A percentile compares a stretch with the other conserved stretches of the same genome.
Evolutionary conservation across 179 eudicot species (phyloP).

Genomic region (Carnegiea gigantea): DNA sequence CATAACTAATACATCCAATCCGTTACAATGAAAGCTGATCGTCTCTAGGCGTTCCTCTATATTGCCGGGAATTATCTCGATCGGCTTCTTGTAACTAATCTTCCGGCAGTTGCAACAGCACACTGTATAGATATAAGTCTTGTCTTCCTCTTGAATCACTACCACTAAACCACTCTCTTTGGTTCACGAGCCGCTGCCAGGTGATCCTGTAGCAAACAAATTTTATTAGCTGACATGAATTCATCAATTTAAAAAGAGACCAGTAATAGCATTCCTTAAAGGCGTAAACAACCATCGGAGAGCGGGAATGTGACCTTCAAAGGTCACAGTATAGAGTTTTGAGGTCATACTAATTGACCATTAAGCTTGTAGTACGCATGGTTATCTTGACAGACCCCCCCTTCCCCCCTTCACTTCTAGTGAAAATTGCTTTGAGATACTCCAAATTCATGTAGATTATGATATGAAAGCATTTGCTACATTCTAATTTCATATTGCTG

Average conservation of each 20-base stretch:
- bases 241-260: background rate
- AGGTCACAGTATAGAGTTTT: background rate
- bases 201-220: slow-evolving; percentile 61
- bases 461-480: no score
- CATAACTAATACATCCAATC: background rate
- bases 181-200: slow-evolving; percentile 80
- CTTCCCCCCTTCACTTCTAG: no score
- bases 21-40: background rate
- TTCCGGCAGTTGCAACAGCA: background rate
- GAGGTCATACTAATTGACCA: background rate
- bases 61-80: slow-evolving; percentile 6
- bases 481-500: no score
- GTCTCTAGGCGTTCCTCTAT: background rate
- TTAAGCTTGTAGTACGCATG: background rate
- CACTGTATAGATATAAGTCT: background rate
- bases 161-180: slow-evolving; percentile 53
- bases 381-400: no score
- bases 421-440: no score
- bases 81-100: no score
- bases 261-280: no score
- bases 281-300: no score
- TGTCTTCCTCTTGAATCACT: background rate
- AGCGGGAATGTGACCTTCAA: background rate
- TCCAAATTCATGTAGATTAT: no score
- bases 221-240: background rate